Evolutionary conservation across 169 alveolate genomes (phyloP), one percentile per base, ranked within the genome.

Genomic region (Plasmodium gaboni): DNA sequence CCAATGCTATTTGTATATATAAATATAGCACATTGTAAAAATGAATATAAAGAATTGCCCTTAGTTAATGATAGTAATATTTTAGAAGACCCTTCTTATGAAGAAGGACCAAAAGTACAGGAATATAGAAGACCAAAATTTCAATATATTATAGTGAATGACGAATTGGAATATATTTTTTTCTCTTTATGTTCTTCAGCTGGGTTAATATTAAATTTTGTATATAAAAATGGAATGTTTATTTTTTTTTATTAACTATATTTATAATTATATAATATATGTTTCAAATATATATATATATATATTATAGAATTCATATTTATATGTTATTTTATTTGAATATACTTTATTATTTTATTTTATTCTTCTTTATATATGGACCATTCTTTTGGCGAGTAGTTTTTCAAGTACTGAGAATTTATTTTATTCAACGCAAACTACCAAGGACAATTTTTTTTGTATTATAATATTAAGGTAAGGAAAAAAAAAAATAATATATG

Each of bases 101-200:
- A 80, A 32, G 73, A 57, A 76, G 88, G 19, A 57, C 55, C 19
- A 2, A 57, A 67, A 2, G 53, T 26, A 61, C 55, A 55, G 44
- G 73, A 38, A 22, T 17, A 19, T 26, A 32, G n/a, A 10, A 28
- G 67, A 46, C 48, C 26, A 42, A 80, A 80, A 57, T 51, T 68
- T 53, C 67, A 71, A 67, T 80, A 80, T 28, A 80, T 80, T 67
- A 17, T 26, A 10, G 83, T 48, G 69, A 57, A 63, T 68, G 83
- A 68, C 51, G 69, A 10, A 67, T 50, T 80, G 28, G 90, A 80
- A 68, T 80, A 67, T 80, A 67, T 80, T 0, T 80, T 42, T 68
- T 80, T 80, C 59, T 80, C 90, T 15, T 80, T 80, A 59, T 80
- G 90, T 53, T 80, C 85, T 17, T 80, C 90, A 15, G 90, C 90